Base-by-base conservation (phyloP, 2,329 filamentous ascomycete species). In the Neocucurbitaria cava region DNA sequence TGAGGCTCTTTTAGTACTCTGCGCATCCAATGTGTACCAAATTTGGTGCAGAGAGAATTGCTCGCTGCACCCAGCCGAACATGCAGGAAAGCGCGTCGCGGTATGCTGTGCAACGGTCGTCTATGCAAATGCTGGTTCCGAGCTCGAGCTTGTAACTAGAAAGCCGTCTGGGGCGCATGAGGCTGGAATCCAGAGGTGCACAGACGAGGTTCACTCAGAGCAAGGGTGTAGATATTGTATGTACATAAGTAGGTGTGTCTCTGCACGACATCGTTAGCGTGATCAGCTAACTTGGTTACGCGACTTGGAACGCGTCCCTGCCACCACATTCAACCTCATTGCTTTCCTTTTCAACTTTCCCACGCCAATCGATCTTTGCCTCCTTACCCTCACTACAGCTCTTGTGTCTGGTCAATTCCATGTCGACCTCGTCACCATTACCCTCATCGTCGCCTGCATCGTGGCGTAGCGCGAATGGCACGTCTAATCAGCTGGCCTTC, bases 401-500 rank as follows among this genome's bases (percentile, higher is more conserved):
- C 36, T 53, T 30, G 42, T 43, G 43, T 41, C 31, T 38, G 24
- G 23, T 36, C 23, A 23, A 45, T 53, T 40, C 54, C 44, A 69
- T 69, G 66, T 57, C 59, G 17, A 48, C 51, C 53, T 69, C 64
- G 20, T 69, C 66, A 56, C 60, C 66, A 45, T 57, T 70, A 23
- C 66, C 70, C 49, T 58, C 62, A 38, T 64, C 70, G 26, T 69
- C 70, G 39, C 56, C 64, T 30, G 45, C 60, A 54, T 56, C 60
- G 45, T 67, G 59, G 35, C 57, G 57, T 38, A 21, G 53, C 20
- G 56, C 59, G n/a, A 56, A 59, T 47, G 61, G 38, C 51, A 61
- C 63, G 41, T 58, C 62, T 26, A 61, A 62, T 30, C 61, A 64
- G 50, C 82, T 82, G 69, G 82, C 84, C 45, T 87, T 87, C 65